Conservation (phyloP, 1,284 basidiomycete species). For the Prillingera fragicola region DNA sequence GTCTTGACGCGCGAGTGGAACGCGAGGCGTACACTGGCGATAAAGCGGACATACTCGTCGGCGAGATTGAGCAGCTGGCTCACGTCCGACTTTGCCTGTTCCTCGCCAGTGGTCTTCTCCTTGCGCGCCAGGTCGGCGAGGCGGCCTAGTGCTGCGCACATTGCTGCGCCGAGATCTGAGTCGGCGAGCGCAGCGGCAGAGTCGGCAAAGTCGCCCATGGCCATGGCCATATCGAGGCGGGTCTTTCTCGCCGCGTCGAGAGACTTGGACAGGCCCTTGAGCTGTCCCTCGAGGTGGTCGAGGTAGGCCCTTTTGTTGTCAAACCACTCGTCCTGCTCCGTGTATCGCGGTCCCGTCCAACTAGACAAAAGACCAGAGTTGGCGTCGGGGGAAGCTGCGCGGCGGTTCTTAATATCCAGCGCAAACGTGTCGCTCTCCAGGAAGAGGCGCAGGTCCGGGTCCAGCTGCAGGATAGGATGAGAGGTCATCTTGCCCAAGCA, state of each 20-base stretch:
- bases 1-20: constrained; percentile 68
- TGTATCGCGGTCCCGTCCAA: constrained; percentile 77
- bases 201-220: constrained; percentile 67
- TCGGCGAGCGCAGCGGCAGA: constrained; percentile 61
- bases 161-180: constrained; percentile 68
- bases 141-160: constrained; percentile 62
- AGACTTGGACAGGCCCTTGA: constrained; percentile 76
- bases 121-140: constrained; percentile 68
- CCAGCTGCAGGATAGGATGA: constrained; percentile 78
- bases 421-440: constrained; percentile 80
- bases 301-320: constrained; percentile 79
- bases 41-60: constrained; percentile 88
- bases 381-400: constrained; percentile 9
- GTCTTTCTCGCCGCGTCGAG: constrained; percentile 77
- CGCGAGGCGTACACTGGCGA: constrained; percentile 78
- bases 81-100: constrained; percentile 72
- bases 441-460: constrained; percentile 78
- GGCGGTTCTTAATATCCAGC: constrained; percentile 59
- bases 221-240: constrained; percentile 63
- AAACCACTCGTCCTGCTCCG: constrained; percentile 97
- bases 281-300: constrained; percentile 81
- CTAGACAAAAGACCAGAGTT: constrained; percentile 62
- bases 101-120: constrained; percentile 63
- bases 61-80: constrained; percentile 66
- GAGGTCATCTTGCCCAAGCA: constrained; percentile 82